Percentiles rank a stretch among this genome's conserved stretches.
phyloP scores from a whole-genome alignment of 2,329 filamentous ascomycete genomes.

The Colletotrichum sp. region DNA sequence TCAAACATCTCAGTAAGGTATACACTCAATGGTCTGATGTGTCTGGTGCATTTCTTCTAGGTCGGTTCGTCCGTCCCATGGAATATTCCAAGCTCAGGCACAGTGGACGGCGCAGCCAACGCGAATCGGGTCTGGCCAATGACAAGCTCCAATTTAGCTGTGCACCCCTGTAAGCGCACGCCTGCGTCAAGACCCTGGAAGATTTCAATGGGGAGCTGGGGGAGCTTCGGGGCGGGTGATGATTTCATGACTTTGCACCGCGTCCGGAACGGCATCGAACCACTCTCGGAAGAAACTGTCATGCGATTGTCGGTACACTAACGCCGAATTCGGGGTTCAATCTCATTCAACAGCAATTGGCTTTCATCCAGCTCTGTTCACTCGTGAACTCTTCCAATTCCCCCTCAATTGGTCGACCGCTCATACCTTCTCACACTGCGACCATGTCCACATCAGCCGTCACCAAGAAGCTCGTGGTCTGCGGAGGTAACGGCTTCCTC shows the following conservation, averaged over 20 bases:
- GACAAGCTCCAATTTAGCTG: background rate
- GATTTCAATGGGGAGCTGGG: conserved; percentile 8
- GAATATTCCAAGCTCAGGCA: background rate
- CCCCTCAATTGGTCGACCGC: background rate
- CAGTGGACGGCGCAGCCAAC: background rate
- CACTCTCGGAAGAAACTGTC: conserved; percentile 5
- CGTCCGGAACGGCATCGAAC: conserved; percentile 16
- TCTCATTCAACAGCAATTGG: background rate
- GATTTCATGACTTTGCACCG: conserved; percentile 20
- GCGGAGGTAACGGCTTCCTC: conserved; percentile 92
- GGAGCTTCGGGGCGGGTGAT: conserved; percentile 15
- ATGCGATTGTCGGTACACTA: background rate
- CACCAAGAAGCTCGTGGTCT: conserved; percentile 84
- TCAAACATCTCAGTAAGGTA: background rate
- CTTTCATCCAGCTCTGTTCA: background rate
- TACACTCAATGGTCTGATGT: background rate
- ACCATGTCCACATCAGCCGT: conserved; percentile 58
- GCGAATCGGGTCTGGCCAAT: conserved; percentile 1
- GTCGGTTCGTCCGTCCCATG: background rate
- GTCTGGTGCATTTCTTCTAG: background rate
- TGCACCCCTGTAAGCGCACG: background rate
- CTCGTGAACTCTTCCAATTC: background rate
- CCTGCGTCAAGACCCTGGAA: conserved; percentile 1
- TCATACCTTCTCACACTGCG: conserved; percentile 7
- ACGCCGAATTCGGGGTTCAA: conserved; percentile 1